Evolutionary conservation across 768 basidiomycete genomes (phyloP).

Genomic region (Rhodosporidiobolus sp.): DNA sequence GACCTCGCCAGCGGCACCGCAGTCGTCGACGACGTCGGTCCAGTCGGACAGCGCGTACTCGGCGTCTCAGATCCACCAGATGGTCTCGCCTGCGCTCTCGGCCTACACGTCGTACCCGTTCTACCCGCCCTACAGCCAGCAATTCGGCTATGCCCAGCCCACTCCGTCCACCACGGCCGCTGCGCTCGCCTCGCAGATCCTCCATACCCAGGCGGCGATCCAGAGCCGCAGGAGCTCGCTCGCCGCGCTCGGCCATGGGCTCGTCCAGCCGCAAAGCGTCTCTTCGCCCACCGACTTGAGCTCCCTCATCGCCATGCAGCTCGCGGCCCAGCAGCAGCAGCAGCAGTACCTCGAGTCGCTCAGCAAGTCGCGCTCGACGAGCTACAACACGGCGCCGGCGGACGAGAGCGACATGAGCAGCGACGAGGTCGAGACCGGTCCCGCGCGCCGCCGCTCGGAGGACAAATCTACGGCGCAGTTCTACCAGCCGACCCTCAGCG

Average conservation of each 20-base stretch:
- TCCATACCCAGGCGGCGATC: no score
- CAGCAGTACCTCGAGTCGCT: background rate
- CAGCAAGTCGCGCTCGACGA: no score
- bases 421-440: no score
- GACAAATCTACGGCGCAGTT: no score
- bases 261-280: background rate
- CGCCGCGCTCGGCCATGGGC: background rate
- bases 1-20: background rate
- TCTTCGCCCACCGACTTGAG: background rate
- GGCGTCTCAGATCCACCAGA: no score
- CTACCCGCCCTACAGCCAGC: background rate
- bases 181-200: no score
- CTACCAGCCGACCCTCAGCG: no score
- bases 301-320: background rate
- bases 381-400: background rate
- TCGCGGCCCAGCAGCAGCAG: conserved; percentile 7
- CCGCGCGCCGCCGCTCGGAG: no score
- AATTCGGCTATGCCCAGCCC: no score
- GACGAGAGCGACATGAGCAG: background rate
- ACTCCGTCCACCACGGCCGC: background rate
- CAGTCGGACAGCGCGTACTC: no score
- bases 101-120: background rate
- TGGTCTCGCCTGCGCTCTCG: no score
- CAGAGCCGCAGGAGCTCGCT: no score
- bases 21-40: background rate